Evolutionary conservation across 2,329 filamentous ascomycete species (phyloP).

Genomic region (Fusarium solani-melongenae): DNA sequence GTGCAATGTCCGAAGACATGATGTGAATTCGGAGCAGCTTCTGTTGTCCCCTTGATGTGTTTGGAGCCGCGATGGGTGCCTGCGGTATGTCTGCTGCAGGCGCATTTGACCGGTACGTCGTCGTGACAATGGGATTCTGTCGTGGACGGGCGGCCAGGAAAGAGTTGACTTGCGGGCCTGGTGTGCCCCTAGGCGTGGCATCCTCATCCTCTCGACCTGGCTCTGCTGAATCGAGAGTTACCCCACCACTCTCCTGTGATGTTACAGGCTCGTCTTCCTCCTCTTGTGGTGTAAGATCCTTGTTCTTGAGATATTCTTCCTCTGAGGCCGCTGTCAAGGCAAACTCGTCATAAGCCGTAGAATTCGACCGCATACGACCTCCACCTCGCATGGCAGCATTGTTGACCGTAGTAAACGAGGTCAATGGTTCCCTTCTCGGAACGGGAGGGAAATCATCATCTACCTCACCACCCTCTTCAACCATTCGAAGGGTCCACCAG

Average conservation of each 20-base stretch:
- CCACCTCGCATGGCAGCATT: slow-evolving; percentile 78
- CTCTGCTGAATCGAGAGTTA: slow-evolving; percentile 43
- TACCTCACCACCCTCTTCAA: slow-evolving; percentile 84
- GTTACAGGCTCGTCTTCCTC: slow-evolving; percentile 56
- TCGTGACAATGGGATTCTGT: slow-evolving; percentile 71
- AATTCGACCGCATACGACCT: slow-evolving; percentile 71
- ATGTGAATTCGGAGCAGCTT: slow-evolving; percentile 80
- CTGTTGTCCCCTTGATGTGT: slow-evolving; percentile 69
- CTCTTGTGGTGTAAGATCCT: slow-evolving; percentile 74
- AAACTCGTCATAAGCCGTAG: slow-evolving; percentile 85
- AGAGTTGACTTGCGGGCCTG: slow-evolving; percentile 46
- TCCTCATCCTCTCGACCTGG: slow-evolving; percentile 42
- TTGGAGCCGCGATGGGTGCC: slow-evolving; percentile 55
- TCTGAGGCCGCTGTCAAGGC: slow-evolving; percentile 79
- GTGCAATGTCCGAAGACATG: slow-evolving; percentile 73
- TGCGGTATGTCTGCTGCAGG: slow-evolving; percentile 68
- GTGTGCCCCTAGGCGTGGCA: slow-evolving; percentile 41
- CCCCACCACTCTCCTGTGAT: slow-evolving; percentile 45
- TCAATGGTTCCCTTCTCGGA: slow-evolving; percentile 78
- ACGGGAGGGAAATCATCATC: slow-evolving; percentile 87
- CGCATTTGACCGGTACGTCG: slow-evolving; percentile 65
- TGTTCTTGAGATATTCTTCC: slow-evolving; percentile 76
- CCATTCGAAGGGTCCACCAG: slow-evolving; percentile 85
- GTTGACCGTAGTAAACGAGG: slow-evolving; percentile 84
- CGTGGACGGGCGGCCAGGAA: slow-evolving; percentile 52